Conservation (phyloP, 164 flowering plant genomes). For the Magnolia changhungtana region DNA sequence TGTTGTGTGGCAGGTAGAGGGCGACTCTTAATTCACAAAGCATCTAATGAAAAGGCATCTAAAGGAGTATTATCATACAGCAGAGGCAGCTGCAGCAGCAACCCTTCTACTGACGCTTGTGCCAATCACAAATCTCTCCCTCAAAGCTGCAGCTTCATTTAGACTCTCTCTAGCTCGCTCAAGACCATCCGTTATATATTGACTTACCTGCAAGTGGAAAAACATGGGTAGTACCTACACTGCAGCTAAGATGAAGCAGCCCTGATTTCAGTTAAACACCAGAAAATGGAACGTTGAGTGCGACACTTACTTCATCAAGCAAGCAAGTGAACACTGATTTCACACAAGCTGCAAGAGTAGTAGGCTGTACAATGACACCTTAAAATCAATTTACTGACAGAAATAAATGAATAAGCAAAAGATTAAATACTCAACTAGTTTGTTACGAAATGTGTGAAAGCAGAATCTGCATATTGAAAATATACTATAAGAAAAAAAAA, state of each 20-base stretch:
- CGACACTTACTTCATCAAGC: slow-evolving; percentile 81
- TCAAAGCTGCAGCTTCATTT: slow-evolving; percentile 89
- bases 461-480: no score
- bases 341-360: slow-evolving; percentile 82
- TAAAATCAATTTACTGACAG: not conserved
- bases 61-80: slow-evolving; percentile 45
- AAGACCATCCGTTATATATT: slow-evolving; percentile 86
- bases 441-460: no score
- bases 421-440: no score
- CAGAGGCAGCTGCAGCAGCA: slow-evolving; percentile 99
- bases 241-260: not conserved
- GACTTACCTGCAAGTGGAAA: slow-evolving; percentile 61
- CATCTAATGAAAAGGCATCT: not conserved
- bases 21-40: not conserved
- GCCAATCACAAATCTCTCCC: slow-evolving; percentile 90
- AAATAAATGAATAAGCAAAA: no score
- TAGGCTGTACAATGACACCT: slow-evolving; percentile 57
- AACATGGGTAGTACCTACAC: slow-evolving; percentile 7
- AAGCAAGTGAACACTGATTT: slow-evolving; percentile 83
- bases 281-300: not conserved
- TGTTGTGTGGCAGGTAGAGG: not conserved
- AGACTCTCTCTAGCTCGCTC: slow-evolving; percentile 91
- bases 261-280: not conserved
- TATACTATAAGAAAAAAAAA: no score
- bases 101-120: slow-evolving; percentile 84